These are phyloP conservation scores for Alternaria sp. DNA, from an alignment of 2,329 filamentous ascomycete genomes.

Conservation along the genomic window DNA sequence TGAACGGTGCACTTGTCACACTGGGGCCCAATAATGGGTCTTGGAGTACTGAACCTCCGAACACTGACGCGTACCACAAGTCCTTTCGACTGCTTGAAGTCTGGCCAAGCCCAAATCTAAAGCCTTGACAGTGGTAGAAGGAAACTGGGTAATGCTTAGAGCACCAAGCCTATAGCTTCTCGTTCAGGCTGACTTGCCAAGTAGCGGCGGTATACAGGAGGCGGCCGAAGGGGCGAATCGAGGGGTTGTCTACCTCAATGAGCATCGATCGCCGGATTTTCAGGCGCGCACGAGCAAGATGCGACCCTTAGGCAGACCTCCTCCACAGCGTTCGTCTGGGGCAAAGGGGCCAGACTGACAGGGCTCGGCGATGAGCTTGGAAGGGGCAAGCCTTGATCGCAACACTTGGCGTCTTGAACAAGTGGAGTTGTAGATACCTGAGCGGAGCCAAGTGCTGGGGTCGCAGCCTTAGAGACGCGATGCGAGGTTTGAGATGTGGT, in stretches of 20 bases:
- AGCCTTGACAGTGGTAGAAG: conserved; percentile 13
- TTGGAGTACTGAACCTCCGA: not conserved
- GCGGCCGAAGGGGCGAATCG: conserved; percentile 4
- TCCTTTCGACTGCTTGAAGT: not conserved
- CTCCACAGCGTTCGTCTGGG: conserved; percentile 34
- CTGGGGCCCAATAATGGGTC: not conserved
- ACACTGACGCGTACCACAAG: not conserved
- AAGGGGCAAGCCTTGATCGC: conserved; percentile 37
- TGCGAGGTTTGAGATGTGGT: conserved; percentile 25
- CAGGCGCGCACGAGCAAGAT: conserved; percentile 17
- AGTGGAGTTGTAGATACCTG: conserved; percentile 34
- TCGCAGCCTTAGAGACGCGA: conserved; percentile 12
- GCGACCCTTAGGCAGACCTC: conserved; percentile 26
- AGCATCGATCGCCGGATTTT: conserved; percentile 18
- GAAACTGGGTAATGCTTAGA: conserved; percentile 15
- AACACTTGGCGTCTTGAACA: conserved; percentile 35
- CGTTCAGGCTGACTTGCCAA: conserved; percentile 15
- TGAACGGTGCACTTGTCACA: not conserved
- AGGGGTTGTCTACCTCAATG: conserved; percentile 16
- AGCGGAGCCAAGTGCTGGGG: conserved; percentile 10
- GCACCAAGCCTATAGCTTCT: conserved; percentile 20
- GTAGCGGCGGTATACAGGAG: conserved; percentile 4
- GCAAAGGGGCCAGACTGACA: conserved; percentile 14
- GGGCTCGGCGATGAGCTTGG: conserved; percentile 37
- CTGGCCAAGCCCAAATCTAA: conserved; percentile 12